Evolutionary conservation across 371 early-diverging fungal species (phyloP), one percentile per base, ranked within the genome.

Genomic region (Blastocladiella emersonii): DNA sequence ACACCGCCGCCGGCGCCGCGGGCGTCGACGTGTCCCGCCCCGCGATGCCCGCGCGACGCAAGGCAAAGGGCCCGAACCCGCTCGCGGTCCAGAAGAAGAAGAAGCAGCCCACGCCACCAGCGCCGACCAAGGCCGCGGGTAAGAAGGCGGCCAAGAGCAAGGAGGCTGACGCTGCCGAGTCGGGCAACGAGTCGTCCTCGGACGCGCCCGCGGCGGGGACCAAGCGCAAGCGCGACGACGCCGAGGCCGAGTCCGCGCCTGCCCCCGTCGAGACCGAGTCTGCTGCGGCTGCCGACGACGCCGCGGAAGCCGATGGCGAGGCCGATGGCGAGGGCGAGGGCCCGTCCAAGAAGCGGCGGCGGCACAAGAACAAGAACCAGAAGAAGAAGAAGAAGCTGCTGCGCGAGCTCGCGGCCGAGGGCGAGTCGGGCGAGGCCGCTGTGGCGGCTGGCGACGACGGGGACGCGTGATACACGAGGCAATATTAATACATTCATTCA

Each of bases 51-150:
- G 78, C 75, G 64, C 78, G 64, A 69, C 80, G 76, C 71, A 80
- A 76, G 61, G 74, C 82, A 35, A 91, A 90, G 74, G 86, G 79
- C 34, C 89, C 91, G 8, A 93, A 93, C 68, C 92, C 93, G 44
- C 73, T 93, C 34, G 86, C 88, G 25, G 72, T 86, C 65, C 91
- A 91, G 72, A 91, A 90, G 74, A 83, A 81, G 70, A 85, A 84
- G 73, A 74, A 76, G 70, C 61, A 61, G 57, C 8, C 69, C 63
- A 2, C 73, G 65, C 1, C 64, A 41, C 41, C 41, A 3, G 6
- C 45, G 13, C 6, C 48, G 48, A 1, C 48, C 48, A n/a, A n/a
- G 48, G 48, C 19, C 6, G n/a, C 19, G 21, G 2, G 2, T 30
- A 51, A 51, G 53, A 51, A 25, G 6, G 30, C 8, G 53, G 41